These are phyloP conservation scores for Phytophthora tentaculata DNA, from an alignment of 352 stramenopile species.

Conservation along the genomic window DNA sequence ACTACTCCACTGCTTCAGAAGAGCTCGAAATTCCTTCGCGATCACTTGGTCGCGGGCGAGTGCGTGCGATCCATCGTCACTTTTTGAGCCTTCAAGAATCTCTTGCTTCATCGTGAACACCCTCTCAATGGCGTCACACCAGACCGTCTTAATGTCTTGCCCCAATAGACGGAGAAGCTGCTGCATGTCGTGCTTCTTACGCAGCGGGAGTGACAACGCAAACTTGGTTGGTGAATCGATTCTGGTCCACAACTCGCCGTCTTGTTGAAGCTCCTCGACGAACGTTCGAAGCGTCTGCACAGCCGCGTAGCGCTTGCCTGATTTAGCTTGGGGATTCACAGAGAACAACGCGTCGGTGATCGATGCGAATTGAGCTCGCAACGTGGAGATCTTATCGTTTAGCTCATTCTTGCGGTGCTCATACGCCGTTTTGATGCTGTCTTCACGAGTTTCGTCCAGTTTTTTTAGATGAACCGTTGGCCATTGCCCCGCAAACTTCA, in stretches of 20 bases:
- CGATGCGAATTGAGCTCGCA: slow-evolving; percentile 36
- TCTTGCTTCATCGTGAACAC: slow-evolving; percentile 38
- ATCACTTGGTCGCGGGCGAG: slow-evolving; percentile 27
- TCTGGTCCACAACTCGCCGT: slow-evolving; percentile 30
- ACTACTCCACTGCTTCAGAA: slow-evolving; percentile 33
- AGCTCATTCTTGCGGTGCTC: slow-evolving; percentile 19
- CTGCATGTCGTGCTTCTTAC: slow-evolving; percentile 45
- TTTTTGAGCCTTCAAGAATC: slow-evolving; percentile 6
- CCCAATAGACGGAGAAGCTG: slow-evolving; percentile 36
- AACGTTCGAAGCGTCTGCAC: slow-evolving; percentile 31
- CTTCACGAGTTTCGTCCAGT: slow-evolving; percentile 27
- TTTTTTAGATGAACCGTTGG: slow-evolving; percentile 28
- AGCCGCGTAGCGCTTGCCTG: slow-evolving; percentile 29
- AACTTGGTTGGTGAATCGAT: slow-evolving; percentile 40
- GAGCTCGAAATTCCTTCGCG: slow-evolving; percentile 28
- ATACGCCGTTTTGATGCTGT: neutral
- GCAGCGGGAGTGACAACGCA: slow-evolving; percentile 34
- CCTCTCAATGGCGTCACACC: slow-evolving; percentile 33
- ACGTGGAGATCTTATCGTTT: slow-evolving; percentile 13
- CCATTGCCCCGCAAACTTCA: slow-evolving; percentile 40
- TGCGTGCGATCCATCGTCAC: slow-evolving; percentile 5
- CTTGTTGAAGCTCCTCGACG: slow-evolving; percentile 30
- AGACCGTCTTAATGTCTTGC: slow-evolving; percentile 30
- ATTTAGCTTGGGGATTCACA: slow-evolving; percentile 32
- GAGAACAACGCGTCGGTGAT: slow-evolving; percentile 38